Conservation (phyloP, 257 asterid genomes). For the Solanum lycopersicoides region DNA sequence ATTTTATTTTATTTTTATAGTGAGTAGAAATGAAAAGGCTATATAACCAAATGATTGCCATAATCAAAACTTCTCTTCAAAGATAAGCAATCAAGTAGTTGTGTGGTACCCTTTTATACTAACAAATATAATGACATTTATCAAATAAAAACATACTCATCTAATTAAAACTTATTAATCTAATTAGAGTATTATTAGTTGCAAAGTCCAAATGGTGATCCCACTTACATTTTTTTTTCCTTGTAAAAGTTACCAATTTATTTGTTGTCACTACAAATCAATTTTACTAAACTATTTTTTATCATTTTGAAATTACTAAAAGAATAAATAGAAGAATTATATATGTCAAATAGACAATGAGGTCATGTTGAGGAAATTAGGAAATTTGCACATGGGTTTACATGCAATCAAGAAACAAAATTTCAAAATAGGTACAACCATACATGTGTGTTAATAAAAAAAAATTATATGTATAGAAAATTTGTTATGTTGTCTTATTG, state of each 20-base stretch:
- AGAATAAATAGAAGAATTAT: not conserved
- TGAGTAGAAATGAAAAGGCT: not conserved
- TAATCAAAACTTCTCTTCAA: constrained; percentile 16
- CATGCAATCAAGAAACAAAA: not conserved
- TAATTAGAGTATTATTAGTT: not conserved
- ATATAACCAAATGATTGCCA: not conserved
- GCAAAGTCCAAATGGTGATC: not conserved
- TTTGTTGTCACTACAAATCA: not conserved
- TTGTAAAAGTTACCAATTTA: not conserved
- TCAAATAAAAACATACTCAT: not conserved
- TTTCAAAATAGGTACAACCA: not conserved
- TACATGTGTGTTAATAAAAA: not conserved
- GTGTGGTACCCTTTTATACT: constrained; percentile 11
- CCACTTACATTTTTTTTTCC: not conserved
- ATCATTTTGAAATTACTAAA: not conserved
- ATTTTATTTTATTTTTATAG: not conserved
- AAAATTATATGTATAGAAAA: not conserved
- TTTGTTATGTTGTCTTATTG: not conserved
- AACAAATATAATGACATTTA: constrained; percentile 13
- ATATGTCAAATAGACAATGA: not conserved
- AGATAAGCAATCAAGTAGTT: constrained; percentile 32
- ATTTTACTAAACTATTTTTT: not conserved
- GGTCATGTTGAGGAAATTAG: not conserved
- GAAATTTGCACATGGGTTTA: constrained; percentile 5
- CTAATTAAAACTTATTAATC: not conserved